These are phyloP conservation scores for Phialophora verrucosa DNA, from an alignment of 2,329 filamentous ascomycete species.

Conservation along the genomic window DNA sequence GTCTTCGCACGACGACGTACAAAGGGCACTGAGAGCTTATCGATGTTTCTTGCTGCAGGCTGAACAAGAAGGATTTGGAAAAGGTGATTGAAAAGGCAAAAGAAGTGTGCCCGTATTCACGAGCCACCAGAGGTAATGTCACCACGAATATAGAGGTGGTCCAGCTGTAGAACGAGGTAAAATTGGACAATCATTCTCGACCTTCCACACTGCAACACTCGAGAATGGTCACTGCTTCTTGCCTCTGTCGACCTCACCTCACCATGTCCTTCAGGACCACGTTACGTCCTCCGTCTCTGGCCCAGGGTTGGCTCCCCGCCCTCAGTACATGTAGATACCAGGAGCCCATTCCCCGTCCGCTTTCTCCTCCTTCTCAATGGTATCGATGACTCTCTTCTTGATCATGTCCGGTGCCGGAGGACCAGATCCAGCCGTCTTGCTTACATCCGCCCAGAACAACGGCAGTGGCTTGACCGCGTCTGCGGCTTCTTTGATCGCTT, in stretches of 20 bases:
- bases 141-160: constrained; percentile 32
- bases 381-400: constrained; percentile 30
- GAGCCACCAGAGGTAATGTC: constrained; percentile 34
- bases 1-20: neutral
- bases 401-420: constrained; percentile 29
- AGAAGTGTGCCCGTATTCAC: constrained; percentile 35
- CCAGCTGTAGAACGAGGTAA: neutral
- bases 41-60: neutral
- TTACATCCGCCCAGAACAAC: constrained; percentile 30
- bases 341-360: constrained; percentile 26
- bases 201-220: neutral
- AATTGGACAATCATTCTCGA: neutral
- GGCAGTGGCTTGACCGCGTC: constrained; percentile 27
- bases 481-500: constrained; percentile 25
- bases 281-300: neutral
- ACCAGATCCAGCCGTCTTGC: constrained; percentile 26
- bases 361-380: constrained; percentile 26
- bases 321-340: constrained; percentile 32
- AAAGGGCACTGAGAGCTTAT: neutral
- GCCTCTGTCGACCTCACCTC: neutral
- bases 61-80: constrained; percentile 19
- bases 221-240: neutral
- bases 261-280: neutral
- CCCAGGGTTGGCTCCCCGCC: neutral
- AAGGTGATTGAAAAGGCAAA: constrained; percentile 35